phyloP scores from a whole-genome alignment of 1,284 basidiomycete species.

The Leccinum fallax region DNA sequence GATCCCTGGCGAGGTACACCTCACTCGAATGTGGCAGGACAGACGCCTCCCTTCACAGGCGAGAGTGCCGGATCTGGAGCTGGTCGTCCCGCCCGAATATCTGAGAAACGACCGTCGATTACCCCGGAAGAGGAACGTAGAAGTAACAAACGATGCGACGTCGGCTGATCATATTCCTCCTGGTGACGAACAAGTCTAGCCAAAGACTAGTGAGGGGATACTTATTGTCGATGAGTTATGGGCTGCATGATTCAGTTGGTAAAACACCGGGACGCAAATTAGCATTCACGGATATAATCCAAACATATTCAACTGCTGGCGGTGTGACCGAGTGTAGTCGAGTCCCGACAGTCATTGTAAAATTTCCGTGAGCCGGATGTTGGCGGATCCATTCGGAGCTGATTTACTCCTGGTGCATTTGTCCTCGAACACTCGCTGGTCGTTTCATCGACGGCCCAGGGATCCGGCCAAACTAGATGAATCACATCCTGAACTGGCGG shows the following conservation, averaged over 20 bases:
- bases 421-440: neutral
- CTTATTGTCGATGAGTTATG: neutral
- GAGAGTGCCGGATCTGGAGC: slow-evolving; percentile 23
- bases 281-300: neutral
- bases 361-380: neutral
- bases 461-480: too few species aligned
- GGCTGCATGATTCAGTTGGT: neutral
- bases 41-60: slow-evolving; percentile 23
- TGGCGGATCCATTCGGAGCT: neutral
- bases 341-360: too few species aligned
- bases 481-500: too few species aligned
- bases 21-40: slow-evolving; percentile 30
- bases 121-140: slow-evolving; percentile 25
- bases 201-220: too few species aligned
- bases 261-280: neutral
- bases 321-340: neutral
- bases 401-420: slow-evolving; percentile 45
- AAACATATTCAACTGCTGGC: neutral
- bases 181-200: too few species aligned
- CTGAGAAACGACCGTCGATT: slow-evolving; percentile 38
- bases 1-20: slow-evolving; percentile 26
- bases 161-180: neutral
- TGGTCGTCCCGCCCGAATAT: slow-evolving; percentile 22
- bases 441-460: too few species aligned
- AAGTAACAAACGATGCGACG: neutral